These are phyloP conservation scores for Earliella scabrosa DNA, from an alignment of 1,284 basidiomycete species.

Conservation along the genomic window DNA sequence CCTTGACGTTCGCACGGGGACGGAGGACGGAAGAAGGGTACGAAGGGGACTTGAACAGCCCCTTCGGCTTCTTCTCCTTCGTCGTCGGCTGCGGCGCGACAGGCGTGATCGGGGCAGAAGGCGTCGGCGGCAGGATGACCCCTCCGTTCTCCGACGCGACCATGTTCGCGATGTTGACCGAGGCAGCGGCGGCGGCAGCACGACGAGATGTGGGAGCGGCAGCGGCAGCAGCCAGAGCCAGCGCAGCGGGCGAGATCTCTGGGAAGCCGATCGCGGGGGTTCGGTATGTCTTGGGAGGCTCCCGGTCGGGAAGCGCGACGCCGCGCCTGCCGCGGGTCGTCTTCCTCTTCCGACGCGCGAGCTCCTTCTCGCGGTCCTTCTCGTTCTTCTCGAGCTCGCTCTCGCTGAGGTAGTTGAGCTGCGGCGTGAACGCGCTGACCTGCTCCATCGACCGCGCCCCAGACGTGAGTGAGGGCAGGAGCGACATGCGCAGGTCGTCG, in stretches of 20 bases:
- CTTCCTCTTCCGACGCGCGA: slow-evolving; percentile 83
- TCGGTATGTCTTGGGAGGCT: slow-evolving; percentile 90
- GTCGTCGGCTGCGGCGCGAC: slow-evolving; percentile 37
- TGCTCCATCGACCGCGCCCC: slow-evolving; percentile 76
- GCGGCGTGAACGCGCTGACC: slow-evolving; percentile 83
- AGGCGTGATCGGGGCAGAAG: slow-evolving; percentile 49
- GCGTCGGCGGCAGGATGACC: slow-evolving; percentile 52
- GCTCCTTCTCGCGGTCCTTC: slow-evolving; percentile 92
- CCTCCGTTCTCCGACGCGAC: slow-evolving; percentile 82
- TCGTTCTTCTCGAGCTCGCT: slow-evolving; percentile 90
- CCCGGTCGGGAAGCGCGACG: slow-evolving; percentile 91
- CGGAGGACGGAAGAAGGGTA: slow-evolving; percentile 59
- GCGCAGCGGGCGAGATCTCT: slow-evolving; percentile 70
- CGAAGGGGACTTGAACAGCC: slow-evolving; percentile 72
- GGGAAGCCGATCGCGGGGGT: slow-evolving; percentile 87
- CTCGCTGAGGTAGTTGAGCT: slow-evolving; percentile 87
- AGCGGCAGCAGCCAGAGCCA: slow-evolving; percentile 65
- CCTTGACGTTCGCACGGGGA: slow-evolving; percentile 58
- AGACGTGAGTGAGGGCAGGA: slow-evolving; percentile 80
- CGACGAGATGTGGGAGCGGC: slow-evolving; percentile 73
- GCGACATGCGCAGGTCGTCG: slow-evolving; percentile 90
- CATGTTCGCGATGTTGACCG: slow-evolving; percentile 81
- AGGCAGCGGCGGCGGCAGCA: slow-evolving; percentile 86
- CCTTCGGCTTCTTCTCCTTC: slow-evolving; percentile 73
- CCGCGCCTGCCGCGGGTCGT: slow-evolving; percentile 90